phyloP scores from a whole-genome alignment of 2,329 filamentous ascomycete genomes.

The Exserohilum turcica region DNA sequence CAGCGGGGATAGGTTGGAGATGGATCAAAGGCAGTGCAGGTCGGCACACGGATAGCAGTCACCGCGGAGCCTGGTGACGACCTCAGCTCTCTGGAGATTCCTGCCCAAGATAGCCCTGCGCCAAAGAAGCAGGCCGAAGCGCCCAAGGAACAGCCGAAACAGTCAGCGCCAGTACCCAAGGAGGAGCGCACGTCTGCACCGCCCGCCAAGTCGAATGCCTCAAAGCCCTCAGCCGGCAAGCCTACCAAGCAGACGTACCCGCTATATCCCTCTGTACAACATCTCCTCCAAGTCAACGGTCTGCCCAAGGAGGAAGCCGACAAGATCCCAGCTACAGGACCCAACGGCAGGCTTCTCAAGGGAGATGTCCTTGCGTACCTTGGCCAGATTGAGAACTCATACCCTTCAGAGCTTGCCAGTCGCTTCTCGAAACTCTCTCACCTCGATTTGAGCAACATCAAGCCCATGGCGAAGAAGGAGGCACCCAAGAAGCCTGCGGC shows the following conservation, averaged over 20 bases:
- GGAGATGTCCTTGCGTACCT: constrained; percentile 92
- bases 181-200: constrained; percentile 44
- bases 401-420: constrained; percentile 71
- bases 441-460: constrained; percentile 95
- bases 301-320: constrained; percentile 75
- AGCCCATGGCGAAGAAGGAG: constrained; percentile 64
- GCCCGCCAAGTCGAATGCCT: constrained; percentile 33
- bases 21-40: constrained; percentile 76
- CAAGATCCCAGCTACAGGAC: constrained; percentile 86
- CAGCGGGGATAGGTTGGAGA: constrained; percentile 58
- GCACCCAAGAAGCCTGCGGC: constrained; percentile 55
- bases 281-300: constrained; percentile 79
- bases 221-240: constrained; percentile 48
- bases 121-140: constrained; percentile 47
- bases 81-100: constrained; percentile 73
- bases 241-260: constrained; percentile 71
- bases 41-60: constrained; percentile 81
- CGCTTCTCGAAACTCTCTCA: constrained; percentile 77
- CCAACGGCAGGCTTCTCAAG: constrained; percentile 87
- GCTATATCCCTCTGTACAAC: constrained; percentile 80
- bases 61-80: constrained; percentile 83
- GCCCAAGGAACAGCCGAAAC: constrained; percentile 38
- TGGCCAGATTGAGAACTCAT: constrained; percentile 73
- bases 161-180: constrained; percentile 33
- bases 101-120: constrained; percentile 64